A percentile compares a stretch with the other conserved stretches of the same genome.
phyloP scores from a whole-genome alignment of 139 green algal genomes.

The Chlorella sp. region DNA sequence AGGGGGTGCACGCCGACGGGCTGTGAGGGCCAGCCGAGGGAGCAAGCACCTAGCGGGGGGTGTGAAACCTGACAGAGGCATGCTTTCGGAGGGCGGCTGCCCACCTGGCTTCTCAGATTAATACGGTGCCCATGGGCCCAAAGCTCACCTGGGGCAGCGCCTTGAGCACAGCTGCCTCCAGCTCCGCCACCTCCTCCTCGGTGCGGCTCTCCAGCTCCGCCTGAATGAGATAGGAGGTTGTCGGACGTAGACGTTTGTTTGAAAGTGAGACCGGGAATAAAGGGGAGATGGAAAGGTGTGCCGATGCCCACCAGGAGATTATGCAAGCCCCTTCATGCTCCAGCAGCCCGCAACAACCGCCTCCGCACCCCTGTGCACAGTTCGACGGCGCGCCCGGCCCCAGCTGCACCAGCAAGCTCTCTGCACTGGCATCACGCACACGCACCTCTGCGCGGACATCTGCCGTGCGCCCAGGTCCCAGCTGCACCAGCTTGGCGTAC shows the following conservation, averaged over 20 bases:
- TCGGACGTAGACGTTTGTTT: no score
- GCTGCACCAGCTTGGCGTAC: conserved; percentile 40
- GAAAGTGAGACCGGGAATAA: no score
- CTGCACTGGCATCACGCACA: no score
- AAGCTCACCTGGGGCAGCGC: background rate
- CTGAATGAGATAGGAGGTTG: no score
- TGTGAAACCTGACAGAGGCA: background rate
- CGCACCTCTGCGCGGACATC: conserved; percentile 37
- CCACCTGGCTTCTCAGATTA: background rate
- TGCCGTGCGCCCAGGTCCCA: conserved; percentile 46
- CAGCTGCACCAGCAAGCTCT: background rate
- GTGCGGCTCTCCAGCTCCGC: no score
- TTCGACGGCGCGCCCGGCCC: background rate
- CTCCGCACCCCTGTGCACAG: background rate
- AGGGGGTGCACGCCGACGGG: conserved; percentile 7
- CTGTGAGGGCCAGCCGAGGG: no score
- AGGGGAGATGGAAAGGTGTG: no score
- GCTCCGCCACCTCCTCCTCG: no score
- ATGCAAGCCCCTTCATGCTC: no score
- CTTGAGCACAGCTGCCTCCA: no score
- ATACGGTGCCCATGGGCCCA: background rate
- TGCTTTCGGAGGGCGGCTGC: background rate
- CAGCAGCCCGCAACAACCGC: background rate
- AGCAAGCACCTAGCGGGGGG: no score
- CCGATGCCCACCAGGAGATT: no score